These are phyloP conservation scores for Tolypocladium ovalisporum DNA, from an alignment of 2,329 filamentous ascomycete species.

Conservation along the genomic window DNA sequence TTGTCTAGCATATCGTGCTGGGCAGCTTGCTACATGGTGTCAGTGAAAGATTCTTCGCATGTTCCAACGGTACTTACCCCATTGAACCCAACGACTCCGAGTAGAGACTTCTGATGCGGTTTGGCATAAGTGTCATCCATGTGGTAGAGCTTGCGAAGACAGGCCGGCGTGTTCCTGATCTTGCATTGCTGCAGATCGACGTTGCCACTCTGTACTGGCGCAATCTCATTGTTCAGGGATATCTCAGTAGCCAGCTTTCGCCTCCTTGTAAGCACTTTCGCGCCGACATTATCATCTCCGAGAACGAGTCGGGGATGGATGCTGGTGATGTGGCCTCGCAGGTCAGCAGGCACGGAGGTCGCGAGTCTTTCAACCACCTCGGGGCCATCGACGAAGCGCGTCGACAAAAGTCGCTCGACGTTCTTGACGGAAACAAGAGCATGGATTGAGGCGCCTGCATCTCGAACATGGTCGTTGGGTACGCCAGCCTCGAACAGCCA, in stretches of 20 bases:
- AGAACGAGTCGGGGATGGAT: not conserved
- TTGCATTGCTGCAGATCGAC: slow-evolving; percentile 18
- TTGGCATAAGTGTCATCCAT: slow-evolving; percentile 36
- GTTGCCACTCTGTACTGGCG: not conserved
- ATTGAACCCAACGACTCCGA: slow-evolving; percentile 46
- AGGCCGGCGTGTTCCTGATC: slow-evolving; percentile 28
- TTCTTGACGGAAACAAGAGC: slow-evolving; percentile 27
- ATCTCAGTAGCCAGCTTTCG: not conserved
- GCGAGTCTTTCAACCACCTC: not conserved
- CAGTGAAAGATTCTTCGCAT: not conserved
- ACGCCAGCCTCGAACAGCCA: slow-evolving; percentile 34
- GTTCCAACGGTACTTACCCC: slow-evolving; percentile 14
- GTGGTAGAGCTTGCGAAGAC: slow-evolving; percentile 32
- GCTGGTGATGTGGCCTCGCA: not conserved
- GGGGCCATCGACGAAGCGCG: not conserved
- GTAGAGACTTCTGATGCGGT: slow-evolving; percentile 48
- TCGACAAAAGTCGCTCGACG: slow-evolving; percentile 30
- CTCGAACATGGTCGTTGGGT: slow-evolving; percentile 21
- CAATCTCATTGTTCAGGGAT: not conserved
- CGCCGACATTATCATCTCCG: not conserved
- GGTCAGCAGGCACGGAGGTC: not conserved
- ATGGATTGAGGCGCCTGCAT: slow-evolving; percentile 27
- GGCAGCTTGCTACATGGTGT: slow-evolving; percentile 31
- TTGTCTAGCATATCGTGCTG: slow-evolving; percentile 41
- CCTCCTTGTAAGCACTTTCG: not conserved